Percentiles rank a stretch among this genome's conserved stretches.
These are phyloP conservation scores for Acorus calamus DNA, from an alignment of 106 monocot species.

Conservation along the genomic window DNA sequence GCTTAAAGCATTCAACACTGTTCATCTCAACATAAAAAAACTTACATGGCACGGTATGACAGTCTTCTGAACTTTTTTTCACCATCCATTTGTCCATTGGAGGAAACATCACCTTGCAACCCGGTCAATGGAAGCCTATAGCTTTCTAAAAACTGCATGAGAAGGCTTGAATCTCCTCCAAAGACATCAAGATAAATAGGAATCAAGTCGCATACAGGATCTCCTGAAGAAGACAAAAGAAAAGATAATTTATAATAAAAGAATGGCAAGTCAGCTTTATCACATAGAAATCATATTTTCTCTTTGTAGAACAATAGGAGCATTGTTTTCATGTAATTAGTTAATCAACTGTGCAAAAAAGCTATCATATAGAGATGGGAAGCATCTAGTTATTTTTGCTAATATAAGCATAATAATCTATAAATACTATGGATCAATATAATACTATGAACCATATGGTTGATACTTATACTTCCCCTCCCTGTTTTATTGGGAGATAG, in stretches of 20 bases:
- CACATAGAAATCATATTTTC: too few relatives aligned
- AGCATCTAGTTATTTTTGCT: too few relatives aligned
- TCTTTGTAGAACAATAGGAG: too few relatives aligned
- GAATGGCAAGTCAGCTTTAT: not conserved
- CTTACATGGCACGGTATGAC: conserved; percentile 94
- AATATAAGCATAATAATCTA: too few relatives aligned
- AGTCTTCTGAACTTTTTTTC: conserved; percentile 44
- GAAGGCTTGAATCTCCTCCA: conserved; percentile 57
- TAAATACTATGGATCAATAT: too few relatives aligned
- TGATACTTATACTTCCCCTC: too few relatives aligned
- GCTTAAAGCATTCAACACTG: not conserved
- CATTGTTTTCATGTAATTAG: too few relatives aligned
- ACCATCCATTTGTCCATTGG: conserved; percentile 7
- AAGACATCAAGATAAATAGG: conserved; percentile 88
- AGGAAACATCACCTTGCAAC: conserved; percentile 2
- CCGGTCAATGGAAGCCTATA: conserved; percentile 64
- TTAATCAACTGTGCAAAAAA: too few relatives aligned
- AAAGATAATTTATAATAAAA: not conserved
- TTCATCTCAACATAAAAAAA: not conserved
- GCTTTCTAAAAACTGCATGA: conserved; percentile 55
- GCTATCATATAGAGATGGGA: too few relatives aligned
- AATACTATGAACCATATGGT: too few relatives aligned
- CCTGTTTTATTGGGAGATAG: too few relatives aligned
- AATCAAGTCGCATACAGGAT: conserved; percentile 82
- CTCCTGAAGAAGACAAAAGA: conserved; percentile 43